Evolutionary conservation across 176 grass and related monocot genomes (phyloP).

Genomic region (Carex scoparia): DNA sequence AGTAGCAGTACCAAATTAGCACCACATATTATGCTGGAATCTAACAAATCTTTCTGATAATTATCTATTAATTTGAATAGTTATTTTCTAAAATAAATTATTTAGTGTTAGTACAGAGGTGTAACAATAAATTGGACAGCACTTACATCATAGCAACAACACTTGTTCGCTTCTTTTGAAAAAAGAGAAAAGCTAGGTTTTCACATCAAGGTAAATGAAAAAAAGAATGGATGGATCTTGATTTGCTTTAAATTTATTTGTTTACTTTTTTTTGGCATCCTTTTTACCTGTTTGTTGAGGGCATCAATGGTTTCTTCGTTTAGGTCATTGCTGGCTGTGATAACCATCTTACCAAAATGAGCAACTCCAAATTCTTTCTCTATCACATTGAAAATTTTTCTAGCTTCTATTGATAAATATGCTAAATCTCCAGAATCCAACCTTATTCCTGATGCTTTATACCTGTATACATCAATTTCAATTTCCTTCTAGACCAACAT

Average conservation of each 20-base stretch:
- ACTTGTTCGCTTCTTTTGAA: neutral
- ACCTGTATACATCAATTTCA: slow-evolving; percentile 42
- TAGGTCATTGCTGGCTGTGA: slow-evolving; percentile 95
- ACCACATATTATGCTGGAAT: neutral
- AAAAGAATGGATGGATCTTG: neutral
- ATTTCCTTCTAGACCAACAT: neutral
- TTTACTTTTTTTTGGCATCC: slow-evolving; percentile 1
- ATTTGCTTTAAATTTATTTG: slow-evolving; percentile 8
- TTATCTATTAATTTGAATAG: neutral
- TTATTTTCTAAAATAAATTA: neutral
- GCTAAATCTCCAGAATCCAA: slow-evolving; percentile 98
- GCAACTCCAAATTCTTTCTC: slow-evolving; percentile 68
- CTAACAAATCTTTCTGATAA: neutral
- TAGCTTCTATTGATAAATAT: slow-evolving; percentile 78
- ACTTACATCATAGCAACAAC: neutral
- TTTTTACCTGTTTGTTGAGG: slow-evolving; percentile 87
- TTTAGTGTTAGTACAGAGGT: neutral
- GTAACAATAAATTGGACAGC: neutral
- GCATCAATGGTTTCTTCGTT: slow-evolving; percentile 99
- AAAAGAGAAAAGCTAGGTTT: neutral
- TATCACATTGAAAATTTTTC: slow-evolving; percentile 65
- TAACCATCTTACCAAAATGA: slow-evolving; percentile 66
- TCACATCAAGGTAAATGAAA: neutral
- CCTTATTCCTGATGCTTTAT: slow-evolving; percentile 90
- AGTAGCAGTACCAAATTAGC: neutral